A percentile compares a stretch with the other conserved stretches of the same genome.
Conservation (phyloP, 1,284 basidiomycete species). For the Albatrellus sp. region DNA sequence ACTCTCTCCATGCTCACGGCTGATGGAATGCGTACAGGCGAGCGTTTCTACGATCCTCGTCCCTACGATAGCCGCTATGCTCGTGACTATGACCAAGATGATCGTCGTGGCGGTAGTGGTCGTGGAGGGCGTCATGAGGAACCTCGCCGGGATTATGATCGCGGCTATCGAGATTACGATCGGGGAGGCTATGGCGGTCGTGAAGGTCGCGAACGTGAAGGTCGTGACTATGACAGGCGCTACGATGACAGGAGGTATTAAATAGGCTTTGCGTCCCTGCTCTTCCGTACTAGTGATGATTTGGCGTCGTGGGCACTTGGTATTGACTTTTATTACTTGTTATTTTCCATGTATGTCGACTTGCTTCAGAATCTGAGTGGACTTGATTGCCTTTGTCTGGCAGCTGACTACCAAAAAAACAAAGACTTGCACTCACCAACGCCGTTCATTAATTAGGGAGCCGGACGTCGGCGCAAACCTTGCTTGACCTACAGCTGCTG, state of each 20-base stretch:
- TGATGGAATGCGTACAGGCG: slow-evolving; percentile 27
- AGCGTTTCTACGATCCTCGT: slow-evolving; percentile 69
- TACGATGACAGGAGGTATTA: slow-evolving; percentile 35
- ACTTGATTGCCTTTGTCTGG: slow-evolving; percentile 5
- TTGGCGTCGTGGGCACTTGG: not conserved
- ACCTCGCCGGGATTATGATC: slow-evolving; percentile 34
- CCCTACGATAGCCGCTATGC: slow-evolving; percentile 72
- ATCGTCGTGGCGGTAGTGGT: slow-evolving; percentile 14
- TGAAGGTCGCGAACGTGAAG: slow-evolving; percentile 16
- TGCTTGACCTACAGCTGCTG: too few relatives aligned
- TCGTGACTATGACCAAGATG: slow-evolving; percentile 30
- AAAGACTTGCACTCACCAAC: too few relatives aligned
- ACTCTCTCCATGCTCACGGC: not conserved
- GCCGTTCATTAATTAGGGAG: too few relatives aligned
- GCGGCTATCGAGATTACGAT: slow-evolving; percentile 28
- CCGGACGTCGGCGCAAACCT: too few relatives aligned
- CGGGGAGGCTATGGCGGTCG: slow-evolving; percentile 22
- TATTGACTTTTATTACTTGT: not conserved
- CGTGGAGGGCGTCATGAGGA: slow-evolving; percentile 32
- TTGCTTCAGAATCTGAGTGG: not conserved
- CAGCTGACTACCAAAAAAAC: too few relatives aligned
- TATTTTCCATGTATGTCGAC: slow-evolving; percentile 5
- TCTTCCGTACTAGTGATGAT: slow-evolving; percentile 3
- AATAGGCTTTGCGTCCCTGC: slow-evolving; percentile 13
- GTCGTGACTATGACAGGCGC: slow-evolving; percentile 22